A percentile compares a stretch with the other conserved stretches of the same genome.
These are phyloP conservation scores for Daldinia concentrica DNA, from an alignment of 495 filamentous ascomycete genomes.

Conservation along the genomic window DNA sequence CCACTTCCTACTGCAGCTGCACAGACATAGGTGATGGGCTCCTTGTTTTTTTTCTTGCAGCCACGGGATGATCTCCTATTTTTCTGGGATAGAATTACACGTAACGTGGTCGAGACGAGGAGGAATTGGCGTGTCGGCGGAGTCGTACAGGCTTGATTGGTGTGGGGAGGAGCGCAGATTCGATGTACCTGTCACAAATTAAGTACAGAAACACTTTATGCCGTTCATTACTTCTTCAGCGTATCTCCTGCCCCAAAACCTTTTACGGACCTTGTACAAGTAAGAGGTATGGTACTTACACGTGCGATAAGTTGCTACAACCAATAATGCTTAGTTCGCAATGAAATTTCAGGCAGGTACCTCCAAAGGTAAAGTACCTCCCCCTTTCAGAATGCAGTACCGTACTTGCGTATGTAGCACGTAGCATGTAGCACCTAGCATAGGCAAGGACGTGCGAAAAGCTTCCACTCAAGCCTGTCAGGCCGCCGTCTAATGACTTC, in stretches of 20 bases:
- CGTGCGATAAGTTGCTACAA: not conserved
- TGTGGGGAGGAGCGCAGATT: constrained; percentile 17
- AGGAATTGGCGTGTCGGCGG: constrained; percentile 42
- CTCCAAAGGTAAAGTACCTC: constrained; percentile 10
- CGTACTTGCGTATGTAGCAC: not conserved
- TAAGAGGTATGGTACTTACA: constrained; percentile 3
- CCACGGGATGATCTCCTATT: constrained; percentile 43
- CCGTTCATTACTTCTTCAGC: not conserved
- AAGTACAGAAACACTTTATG: constrained; percentile 7
- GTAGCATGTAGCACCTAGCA: not conserved
- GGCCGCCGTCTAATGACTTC: constrained; percentile 4
- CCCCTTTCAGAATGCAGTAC: constrained; percentile 31
- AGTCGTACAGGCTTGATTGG: constrained; percentile 33
- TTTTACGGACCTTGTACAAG: constrained; percentile 1
- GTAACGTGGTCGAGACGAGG: constrained; percentile 30
- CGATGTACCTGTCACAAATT: constrained; percentile 7
- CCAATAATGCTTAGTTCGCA: constrained; percentile 23
- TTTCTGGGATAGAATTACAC: constrained; percentile 40
- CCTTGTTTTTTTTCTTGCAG: constrained; percentile 32
- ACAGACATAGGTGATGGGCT: constrained; percentile 36
- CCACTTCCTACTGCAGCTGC: constrained; percentile 39
- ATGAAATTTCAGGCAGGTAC: constrained; percentile 33
- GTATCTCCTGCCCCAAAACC: not conserved
- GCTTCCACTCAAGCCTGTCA: constrained; percentile 22
- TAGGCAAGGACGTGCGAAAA: constrained; percentile 11